Evolutionary conservation across 495 filamentous ascomycete species (phyloP).

Genomic region (Hypoxylon subgilvum): DNA sequence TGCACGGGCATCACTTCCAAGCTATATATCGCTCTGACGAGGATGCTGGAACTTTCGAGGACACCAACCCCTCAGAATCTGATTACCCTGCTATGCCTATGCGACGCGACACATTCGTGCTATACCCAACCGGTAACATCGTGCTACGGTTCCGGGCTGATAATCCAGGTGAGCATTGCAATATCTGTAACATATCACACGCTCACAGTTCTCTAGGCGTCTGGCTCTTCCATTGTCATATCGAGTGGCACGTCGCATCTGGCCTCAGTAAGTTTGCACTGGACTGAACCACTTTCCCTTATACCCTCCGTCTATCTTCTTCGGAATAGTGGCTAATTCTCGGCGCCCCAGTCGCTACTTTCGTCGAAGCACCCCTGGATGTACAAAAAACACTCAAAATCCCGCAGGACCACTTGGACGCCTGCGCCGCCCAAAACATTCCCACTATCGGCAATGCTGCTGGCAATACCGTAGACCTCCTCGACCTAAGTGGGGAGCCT

Average conservation of each 20-base stretch:
- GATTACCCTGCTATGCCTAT: conserved; percentile 54
- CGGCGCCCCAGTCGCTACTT: conserved; percentile 55
- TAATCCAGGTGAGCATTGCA: conserved; percentile 66
- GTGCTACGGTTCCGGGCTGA: conserved; percentile 72
- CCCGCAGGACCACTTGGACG: conserved; percentile 66
- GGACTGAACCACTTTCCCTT: neutral
- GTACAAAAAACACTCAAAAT: conserved; percentile 67
- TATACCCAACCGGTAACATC: conserved; percentile 63
- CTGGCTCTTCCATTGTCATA: conserved; percentile 78
- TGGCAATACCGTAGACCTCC: conserved; percentile 65
- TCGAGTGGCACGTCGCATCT: conserved; percentile 71
- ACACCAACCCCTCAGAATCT: conserved; percentile 49
- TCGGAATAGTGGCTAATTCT: conserved; percentile 1
- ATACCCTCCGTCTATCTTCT: neutral
- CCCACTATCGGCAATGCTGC: conserved; percentile 75
- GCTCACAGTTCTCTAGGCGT: conserved; percentile 48
- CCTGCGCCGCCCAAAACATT: conserved; percentile 59
- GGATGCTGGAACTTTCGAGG: conserved; percentile 51
- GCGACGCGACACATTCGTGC: conserved; percentile 62
- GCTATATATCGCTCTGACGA: conserved; percentile 55
- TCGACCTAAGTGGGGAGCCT: conserved; percentile 70
- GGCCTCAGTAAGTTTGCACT: conserved; percentile 56
- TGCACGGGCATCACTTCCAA: conserved; percentile 87
- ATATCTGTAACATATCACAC: neutral
- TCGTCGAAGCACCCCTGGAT: conserved; percentile 65